A percentile compares a stretch with the other conserved stretches of the same genome.
These are phyloP conservation scores for Amanita inopinata DNA, from an alignment of 768 basidiomycete genomes.

Conservation along the genomic window DNA sequence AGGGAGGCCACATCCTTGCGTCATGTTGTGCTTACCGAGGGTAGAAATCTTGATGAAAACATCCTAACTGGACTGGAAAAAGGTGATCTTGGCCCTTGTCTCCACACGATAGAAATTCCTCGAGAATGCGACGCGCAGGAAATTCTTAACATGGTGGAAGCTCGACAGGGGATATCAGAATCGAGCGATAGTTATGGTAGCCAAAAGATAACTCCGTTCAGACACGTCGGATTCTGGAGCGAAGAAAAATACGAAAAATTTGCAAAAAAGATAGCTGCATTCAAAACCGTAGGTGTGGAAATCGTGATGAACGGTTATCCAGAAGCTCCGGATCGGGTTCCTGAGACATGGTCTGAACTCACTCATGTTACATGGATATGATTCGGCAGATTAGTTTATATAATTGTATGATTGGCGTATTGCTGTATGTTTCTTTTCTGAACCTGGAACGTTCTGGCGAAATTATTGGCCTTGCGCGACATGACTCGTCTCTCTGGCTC, in stretches of 20 bases:
- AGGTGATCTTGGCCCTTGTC: background rate
- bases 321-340: background rate
- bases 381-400: no score
- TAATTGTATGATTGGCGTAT: no score
- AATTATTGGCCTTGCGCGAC: no score
- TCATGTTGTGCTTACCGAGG: background rate
- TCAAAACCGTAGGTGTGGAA: background rate
- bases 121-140: background rate
- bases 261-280: background rate
- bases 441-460: no score
- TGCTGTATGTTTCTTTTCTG: no score
- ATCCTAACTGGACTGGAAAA: background rate
- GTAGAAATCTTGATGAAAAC: background rate
- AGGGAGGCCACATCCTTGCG: background rate
- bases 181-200: background rate
- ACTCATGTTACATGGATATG: background rate
- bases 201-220: background rate
- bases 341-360: constrained; percentile 5
- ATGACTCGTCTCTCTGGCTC: no score
- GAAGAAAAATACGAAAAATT: background rate
- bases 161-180: background rate
- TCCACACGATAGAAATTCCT: background rate
- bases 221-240: background rate
- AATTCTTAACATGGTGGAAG: background rate
- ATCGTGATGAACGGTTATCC: background rate